Conservation (phyloP, 257 asterid genomes). For the Solanum paucissectum region DNA sequence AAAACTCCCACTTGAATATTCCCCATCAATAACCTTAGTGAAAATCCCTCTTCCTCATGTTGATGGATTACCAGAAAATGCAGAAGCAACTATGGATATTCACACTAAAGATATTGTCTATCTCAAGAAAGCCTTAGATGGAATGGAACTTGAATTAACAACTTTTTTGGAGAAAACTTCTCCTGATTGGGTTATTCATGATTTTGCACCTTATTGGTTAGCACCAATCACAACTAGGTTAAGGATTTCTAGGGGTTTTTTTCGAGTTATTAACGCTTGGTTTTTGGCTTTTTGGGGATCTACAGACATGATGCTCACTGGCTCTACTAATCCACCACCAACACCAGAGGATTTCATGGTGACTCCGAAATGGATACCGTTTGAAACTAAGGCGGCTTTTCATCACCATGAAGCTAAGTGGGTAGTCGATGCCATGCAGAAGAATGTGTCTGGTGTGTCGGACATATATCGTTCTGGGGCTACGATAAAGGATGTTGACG, state of each 20-base stretch:
- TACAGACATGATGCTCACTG: background rate
- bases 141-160: constrained; percentile 10
- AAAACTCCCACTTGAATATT: constrained; percentile 19
- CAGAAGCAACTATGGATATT: constrained; percentile 20
- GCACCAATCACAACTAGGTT: constrained; percentile 12
- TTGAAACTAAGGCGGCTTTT: constrained; percentile 16
- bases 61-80: constrained; percentile 10
- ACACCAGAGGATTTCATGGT: constrained; percentile 10
- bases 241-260: background rate
- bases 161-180: constrained; percentile 4
- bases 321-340: background rate
- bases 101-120: constrained; percentile 14
- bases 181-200: constrained; percentile 26
- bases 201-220: constrained; percentile 20
- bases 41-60: constrained; percentile 27
- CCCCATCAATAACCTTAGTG: constrained; percentile 17
- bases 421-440: background rate
- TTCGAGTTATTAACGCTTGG: constrained; percentile 4
- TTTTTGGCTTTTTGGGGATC: constrained; percentile 8
- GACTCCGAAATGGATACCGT: constrained; percentile 17
- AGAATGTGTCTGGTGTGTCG: background rate
- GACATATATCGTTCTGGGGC: background rate
- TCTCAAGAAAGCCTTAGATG: constrained; percentile 22
- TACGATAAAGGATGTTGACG: constrained; percentile 1
- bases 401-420: constrained; percentile 6